Evolutionary conservation across 2,329 filamentous ascomycete species (phyloP).

Genomic region (Phymatotrichopsis omnivora): DNA sequence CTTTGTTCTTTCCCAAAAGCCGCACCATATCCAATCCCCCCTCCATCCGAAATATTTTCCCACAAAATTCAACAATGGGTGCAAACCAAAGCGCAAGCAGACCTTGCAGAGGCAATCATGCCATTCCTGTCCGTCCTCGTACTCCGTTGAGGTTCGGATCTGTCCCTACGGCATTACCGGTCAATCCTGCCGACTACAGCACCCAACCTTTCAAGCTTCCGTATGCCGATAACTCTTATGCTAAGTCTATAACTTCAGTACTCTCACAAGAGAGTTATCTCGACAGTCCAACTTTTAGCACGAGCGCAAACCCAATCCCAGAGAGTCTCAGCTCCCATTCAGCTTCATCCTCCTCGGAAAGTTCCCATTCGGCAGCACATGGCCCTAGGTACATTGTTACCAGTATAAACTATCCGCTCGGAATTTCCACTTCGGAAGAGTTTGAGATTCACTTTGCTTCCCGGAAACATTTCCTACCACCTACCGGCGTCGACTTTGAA

Average conservation of each 20-base stretch:
- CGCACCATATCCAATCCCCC: too few species aligned
- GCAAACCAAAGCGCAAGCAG: slow-evolving; percentile 16
- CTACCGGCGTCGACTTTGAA: not conserved
- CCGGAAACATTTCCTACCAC: not conserved
- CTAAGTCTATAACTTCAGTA: slow-evolving; percentile 7
- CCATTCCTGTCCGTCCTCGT: slow-evolving; percentile 11
- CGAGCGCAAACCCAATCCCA: slow-evolving; percentile 6
- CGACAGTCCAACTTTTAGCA: not conserved
- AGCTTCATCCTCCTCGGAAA: slow-evolving; percentile 11
- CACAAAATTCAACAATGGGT: slow-evolving; percentile 13
- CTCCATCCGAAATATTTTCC: slow-evolving; percentile 15
- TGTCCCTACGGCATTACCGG: slow-evolving; percentile 4
- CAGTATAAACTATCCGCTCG: slow-evolving; percentile 13
- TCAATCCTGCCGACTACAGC: slow-evolving; percentile 5
- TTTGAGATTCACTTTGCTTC: slow-evolving; percentile 11
- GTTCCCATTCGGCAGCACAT: slow-evolving; percentile 9
- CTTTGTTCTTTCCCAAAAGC: too few species aligned
- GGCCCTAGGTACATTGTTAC: too few species aligned
- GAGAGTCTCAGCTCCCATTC: slow-evolving; percentile 1
- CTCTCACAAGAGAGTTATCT: slow-evolving; percentile 20
- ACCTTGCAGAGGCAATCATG: not conserved
- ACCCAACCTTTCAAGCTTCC: not conserved
- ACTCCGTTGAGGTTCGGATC: slow-evolving; percentile 17
- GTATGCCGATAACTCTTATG: not conserved
- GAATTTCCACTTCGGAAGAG: slow-evolving; percentile 10